Evolutionary conservation across 371 early-diverging fungal species (phyloP).

Genomic region (Apophysomyces sp.): DNA sequence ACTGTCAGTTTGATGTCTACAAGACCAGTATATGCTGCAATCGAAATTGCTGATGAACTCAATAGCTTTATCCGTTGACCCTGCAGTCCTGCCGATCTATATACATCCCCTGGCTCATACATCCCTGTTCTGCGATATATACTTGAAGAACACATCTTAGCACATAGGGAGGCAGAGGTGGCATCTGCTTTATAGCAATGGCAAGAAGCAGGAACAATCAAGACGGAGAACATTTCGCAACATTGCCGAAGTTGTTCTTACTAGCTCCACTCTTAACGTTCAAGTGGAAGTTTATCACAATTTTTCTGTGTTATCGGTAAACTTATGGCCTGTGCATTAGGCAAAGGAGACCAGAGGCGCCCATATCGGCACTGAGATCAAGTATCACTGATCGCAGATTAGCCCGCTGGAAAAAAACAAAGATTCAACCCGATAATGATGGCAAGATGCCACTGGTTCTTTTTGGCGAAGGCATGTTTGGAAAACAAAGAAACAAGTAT

Average conservation of each 20-base stretch:
- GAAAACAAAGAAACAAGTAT: no score
- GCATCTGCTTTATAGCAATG: not conserved
- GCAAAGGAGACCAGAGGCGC: no score
- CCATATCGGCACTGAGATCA: no score
- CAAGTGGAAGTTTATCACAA: not conserved
- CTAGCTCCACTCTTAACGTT: not conserved
- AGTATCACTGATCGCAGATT: no score
- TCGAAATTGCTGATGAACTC: not conserved
- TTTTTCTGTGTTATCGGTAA: no score
- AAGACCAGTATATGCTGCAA: not conserved
- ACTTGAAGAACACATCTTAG: not conserved
- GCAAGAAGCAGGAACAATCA: not conserved
- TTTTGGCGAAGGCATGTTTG: no score
- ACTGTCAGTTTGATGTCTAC: not conserved
- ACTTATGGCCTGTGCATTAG: no score
- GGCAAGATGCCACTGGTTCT: no score
- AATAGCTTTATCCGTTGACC: not conserved
- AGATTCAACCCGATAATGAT: no score
- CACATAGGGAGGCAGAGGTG: not conserved
- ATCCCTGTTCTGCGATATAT: not conserved
- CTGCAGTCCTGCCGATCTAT: not conserved
- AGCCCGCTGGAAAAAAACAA: no score
- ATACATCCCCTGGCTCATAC: not conserved
- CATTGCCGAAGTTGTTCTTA: not conserved
- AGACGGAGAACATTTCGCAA: not conserved